Conservation (phyloP, 352 stramenopile species). For the Phytophthora idaei region DNA sequence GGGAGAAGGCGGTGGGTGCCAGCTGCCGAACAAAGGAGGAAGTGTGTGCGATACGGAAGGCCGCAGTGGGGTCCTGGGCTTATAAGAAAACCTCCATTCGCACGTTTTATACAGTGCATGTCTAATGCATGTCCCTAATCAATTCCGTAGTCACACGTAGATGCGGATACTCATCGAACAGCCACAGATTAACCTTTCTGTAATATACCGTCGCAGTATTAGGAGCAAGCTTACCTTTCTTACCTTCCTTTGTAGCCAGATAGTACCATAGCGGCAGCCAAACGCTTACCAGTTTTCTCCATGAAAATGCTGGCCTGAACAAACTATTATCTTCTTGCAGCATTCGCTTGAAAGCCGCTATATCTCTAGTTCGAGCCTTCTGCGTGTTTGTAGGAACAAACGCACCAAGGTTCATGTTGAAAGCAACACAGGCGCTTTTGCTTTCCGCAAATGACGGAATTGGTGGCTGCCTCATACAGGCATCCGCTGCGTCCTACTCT, state of each 20-base stretch:
- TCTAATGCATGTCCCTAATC: neutral
- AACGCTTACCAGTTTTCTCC: neutral
- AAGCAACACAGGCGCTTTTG: no score
- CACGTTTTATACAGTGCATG: slow-evolving; percentile 18
- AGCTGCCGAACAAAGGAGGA: no score
- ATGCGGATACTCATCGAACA: neutral
- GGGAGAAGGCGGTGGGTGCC: no score
- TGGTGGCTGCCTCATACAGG: no score
- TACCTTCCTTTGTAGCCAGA: neutral
- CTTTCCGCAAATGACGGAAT: no score
- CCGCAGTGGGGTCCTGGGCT: no score
- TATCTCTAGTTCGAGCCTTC: neutral
- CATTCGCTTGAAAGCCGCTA: neutral
- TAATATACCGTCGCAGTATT: neutral
- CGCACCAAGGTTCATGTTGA: neutral
- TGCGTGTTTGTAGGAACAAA: neutral
- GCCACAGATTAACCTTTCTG: neutral
- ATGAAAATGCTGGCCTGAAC: neutral
- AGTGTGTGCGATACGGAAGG: no score
- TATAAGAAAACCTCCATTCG: slow-evolving; percentile 30
- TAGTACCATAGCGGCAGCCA: neutral
- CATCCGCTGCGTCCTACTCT: no score
- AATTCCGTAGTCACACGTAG: neutral
- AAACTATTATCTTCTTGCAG: neutral
- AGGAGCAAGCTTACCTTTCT: neutral